phyloP scores from a whole-genome alignment of 2,329 filamentous ascomycete genomes.

The Penicillium sp. region DNA sequence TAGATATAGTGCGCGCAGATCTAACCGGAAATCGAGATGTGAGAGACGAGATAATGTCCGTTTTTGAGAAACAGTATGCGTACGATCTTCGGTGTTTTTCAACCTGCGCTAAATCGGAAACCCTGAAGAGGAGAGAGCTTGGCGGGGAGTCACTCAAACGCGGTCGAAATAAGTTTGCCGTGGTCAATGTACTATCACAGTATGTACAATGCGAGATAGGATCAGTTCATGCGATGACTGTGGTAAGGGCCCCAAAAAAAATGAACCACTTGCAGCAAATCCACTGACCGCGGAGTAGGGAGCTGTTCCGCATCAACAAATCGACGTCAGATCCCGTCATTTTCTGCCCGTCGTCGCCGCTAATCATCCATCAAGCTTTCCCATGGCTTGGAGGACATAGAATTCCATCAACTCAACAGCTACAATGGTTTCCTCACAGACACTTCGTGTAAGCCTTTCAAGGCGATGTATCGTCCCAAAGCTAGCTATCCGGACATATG shows the following conservation, averaged over 20 bases:
- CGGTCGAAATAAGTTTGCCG: background rate
- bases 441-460: conserved; percentile 15
- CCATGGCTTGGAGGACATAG: conserved; percentile 8
- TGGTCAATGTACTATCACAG: background rate
- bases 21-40: background rate
- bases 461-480: conserved; percentile 16
- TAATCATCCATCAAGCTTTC: background rate
- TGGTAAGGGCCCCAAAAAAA: background rate
- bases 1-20: background rate
- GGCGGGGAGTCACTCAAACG: background rate
- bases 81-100: background rate
- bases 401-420: conserved; percentile 1
- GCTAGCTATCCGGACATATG: conserved; percentile 56
- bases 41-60: background rate
- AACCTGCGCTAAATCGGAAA: background rate
- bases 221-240: too few species aligned
- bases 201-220: background rate
- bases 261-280: conserved; percentile 1
- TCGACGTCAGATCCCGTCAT: conserved; percentile 26
- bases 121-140: conserved; percentile 3
- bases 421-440: conserved; percentile 20
- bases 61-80: background rate
- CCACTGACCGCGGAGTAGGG: conserved; percentile 16
- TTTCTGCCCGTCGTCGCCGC: conserved; percentile 9
- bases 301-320: conserved; percentile 25